Percentiles rank a stretch among this genome's conserved stretches.
Conservation (phyloP, 1,139 yeast species). For the Yamadazyma jaroonii region DNA sequence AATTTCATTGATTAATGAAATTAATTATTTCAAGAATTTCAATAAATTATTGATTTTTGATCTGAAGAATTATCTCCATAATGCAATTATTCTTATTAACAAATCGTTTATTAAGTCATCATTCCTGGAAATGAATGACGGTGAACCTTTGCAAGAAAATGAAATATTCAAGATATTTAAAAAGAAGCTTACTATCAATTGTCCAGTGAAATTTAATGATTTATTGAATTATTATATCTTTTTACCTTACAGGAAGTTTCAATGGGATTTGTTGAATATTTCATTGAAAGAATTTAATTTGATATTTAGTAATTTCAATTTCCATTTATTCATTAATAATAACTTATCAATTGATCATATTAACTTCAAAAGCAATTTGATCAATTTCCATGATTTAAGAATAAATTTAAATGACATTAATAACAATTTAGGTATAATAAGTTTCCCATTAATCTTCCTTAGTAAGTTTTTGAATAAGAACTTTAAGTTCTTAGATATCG, state of each 20-base stretch:
- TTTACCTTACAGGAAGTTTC: conserved; percentile 32
- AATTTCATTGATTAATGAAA: conserved; percentile 41
- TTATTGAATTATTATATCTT: conserved; percentile 41
- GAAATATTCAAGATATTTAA: conserved; percentile 36
- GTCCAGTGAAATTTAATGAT: conserved; percentile 46
- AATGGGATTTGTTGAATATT: conserved; percentile 40
- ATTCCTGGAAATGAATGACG: too few species aligned
- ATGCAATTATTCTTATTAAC: conserved; percentile 45
- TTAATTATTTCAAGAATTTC: conserved; percentile 31
- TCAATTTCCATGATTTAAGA: conserved; percentile 9
- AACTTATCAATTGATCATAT: conserved; percentile 9
- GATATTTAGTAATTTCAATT: conserved; percentile 12
- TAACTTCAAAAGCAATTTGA: conserved; percentile 3
- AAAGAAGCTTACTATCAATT: conserved; percentile 40
- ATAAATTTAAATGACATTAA: conserved; percentile 26
- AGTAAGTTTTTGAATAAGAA: conserved; percentile 21
- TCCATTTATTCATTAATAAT: conserved; percentile 8
- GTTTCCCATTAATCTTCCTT: conserved; percentile 44
- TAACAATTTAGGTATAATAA: conserved; percentile 42
- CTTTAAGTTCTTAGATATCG: conserved; percentile 1
- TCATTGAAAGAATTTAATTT: conserved; percentile 39
- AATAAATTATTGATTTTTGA: conserved; percentile 32
- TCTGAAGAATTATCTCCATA: conserved; percentile 42
- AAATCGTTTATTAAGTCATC: conserved; percentile 31
- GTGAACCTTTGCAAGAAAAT: not conserved